Evolutionary conservation across 2,329 filamentous ascomycete genomes (phyloP).

Genomic region (Aspergillus quadricinctus): DNA sequence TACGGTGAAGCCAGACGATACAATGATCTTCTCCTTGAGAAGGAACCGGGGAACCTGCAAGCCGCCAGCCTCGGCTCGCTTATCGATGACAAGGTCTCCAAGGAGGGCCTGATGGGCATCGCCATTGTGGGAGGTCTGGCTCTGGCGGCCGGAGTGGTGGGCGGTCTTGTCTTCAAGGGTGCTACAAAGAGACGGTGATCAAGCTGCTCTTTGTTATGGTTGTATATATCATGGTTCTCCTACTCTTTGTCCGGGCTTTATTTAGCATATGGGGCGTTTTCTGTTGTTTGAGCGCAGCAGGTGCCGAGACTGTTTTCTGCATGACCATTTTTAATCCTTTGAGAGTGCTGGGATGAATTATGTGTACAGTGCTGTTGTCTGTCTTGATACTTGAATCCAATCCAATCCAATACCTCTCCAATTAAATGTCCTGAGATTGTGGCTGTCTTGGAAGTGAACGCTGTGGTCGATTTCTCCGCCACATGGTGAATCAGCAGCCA

Average conservation of each 20-base stretch:
- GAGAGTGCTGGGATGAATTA: background rate
- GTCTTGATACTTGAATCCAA: too few relatives aligned
- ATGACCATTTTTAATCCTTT: background rate
- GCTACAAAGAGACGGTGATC: conserved; percentile 53
- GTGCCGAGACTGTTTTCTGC: background rate
- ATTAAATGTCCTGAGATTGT: background rate
- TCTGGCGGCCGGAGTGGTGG: conserved; percentile 87
- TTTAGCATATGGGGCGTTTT: background rate
- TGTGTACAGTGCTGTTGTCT: background rate
- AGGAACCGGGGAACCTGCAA: conserved; percentile 88
- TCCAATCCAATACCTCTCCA: too few relatives aligned
- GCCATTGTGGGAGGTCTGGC: conserved; percentile 92
- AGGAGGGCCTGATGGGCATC: conserved; percentile 88
- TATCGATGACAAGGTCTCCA: conserved; percentile 94
- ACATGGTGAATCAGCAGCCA: background rate
- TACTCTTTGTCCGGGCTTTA: background rate
- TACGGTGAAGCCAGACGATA: conserved; percentile 92
- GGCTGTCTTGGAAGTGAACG: background rate
- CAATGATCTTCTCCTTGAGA: conserved; percentile 86
- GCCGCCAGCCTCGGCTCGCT: conserved; percentile 77
- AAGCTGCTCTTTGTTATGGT: background rate
- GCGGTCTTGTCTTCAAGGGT: conserved; percentile 78
- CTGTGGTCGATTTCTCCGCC: background rate
- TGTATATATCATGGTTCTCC: background rate
- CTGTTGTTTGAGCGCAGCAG: conserved; percentile 4